Base-by-base conservation (phyloP, 345 rosid species). In the Mercurialis annua region DNA sequence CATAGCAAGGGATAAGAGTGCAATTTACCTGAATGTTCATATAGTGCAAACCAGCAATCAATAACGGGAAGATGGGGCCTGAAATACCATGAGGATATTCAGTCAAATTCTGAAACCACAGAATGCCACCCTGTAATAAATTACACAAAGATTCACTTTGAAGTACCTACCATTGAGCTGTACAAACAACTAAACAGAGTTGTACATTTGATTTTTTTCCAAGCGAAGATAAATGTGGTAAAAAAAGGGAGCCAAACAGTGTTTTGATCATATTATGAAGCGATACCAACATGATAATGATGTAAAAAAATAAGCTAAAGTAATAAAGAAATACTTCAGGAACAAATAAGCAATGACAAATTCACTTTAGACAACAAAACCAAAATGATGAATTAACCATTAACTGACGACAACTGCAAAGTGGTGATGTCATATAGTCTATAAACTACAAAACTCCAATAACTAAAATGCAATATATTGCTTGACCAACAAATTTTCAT, bases 101-200 rank as follows among this genome's bases (percentile, higher is more conserved):
- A 60, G 96, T 86, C 87, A 93, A 84, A 84, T 93, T 81, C 71
- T 86, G 87, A 77, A 93, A 93, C 97, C 99, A 93, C 38, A 91
- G 82, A 69, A 87, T 70, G 66, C 99, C 99, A 36, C 99, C 99
- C 98, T 93, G 87, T 75, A 86, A 67, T 70, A 17, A 46, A 67
- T 54, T 60, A 54, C 48, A 66, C 23, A 55, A 57, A 30, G 20
- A 17, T 40, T 53, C 54, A 62, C 38, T 53, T 9, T n/a, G 10
- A 1, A 36, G 59, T 4, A 14, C 30, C 11, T 38, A 33, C 2
- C 15, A 10, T 67, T n/a, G 56, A 59, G 20, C 15, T 16, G 31
- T 5, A 15, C n/a, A n/a, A n/a, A n/a, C n/a, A n/a, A n/a, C n/a
- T n/a, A n/a, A n/a, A n/a, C n/a, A n/a, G n/a, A 43, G 10, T 47